Conservation (phyloP, 2,329 filamentous ascomycete genomes). For the Juglanconis juglandina region DNA sequence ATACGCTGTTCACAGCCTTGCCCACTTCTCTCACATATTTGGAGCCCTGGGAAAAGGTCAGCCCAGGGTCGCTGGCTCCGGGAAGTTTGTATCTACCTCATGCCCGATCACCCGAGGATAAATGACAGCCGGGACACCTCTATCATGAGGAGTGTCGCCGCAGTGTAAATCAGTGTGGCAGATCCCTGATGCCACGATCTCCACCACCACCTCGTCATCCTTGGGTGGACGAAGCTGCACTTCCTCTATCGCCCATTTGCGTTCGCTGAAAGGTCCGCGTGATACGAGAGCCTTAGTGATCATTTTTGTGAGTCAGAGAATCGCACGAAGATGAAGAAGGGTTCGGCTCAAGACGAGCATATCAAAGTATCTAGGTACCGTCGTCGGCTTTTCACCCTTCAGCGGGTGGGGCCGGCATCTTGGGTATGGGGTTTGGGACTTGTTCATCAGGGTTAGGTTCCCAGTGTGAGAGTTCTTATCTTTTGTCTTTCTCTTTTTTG, state of each 20-base stretch:
- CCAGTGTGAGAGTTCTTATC: too few species aligned
- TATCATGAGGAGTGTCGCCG: slow-evolving; percentile 31
- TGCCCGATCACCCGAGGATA: slow-evolving; percentile 43
- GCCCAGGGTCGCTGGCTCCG: neutral
- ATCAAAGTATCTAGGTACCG: too few species aligned
- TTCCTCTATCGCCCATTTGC: slow-evolving; percentile 30
- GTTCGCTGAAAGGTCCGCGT: slow-evolving; percentile 29
- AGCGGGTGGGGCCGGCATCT: too few species aligned
- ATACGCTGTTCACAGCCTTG: slow-evolving; percentile 33
- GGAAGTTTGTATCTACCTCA: slow-evolving; percentile 34
- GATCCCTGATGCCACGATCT: slow-evolving; percentile 51
- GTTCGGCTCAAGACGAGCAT: too few species aligned
- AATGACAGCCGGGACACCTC: slow-evolving; percentile 13
- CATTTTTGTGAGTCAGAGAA: slow-evolving; percentile 10
- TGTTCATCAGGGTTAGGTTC: too few species aligned
- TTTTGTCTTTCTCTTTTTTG: too few species aligned
- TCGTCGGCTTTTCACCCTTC: too few species aligned
- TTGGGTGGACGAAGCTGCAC: slow-evolving; percentile 27
- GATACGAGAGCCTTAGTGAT: slow-evolving; percentile 28
- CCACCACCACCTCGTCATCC: slow-evolving; percentile 48
- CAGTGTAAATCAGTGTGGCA: slow-evolving; percentile 53
- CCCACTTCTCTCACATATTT: slow-evolving; percentile 47
- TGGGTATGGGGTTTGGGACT: too few species aligned
- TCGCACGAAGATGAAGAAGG: too few species aligned
- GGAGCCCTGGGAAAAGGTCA: slow-evolving; percentile 26